Percentiles rank a stretch among this genome's conserved stretches.
phyloP scores from a whole-genome alignment of 371 early-diverging fungal species.

The Chytridium lagenaria region DNA sequence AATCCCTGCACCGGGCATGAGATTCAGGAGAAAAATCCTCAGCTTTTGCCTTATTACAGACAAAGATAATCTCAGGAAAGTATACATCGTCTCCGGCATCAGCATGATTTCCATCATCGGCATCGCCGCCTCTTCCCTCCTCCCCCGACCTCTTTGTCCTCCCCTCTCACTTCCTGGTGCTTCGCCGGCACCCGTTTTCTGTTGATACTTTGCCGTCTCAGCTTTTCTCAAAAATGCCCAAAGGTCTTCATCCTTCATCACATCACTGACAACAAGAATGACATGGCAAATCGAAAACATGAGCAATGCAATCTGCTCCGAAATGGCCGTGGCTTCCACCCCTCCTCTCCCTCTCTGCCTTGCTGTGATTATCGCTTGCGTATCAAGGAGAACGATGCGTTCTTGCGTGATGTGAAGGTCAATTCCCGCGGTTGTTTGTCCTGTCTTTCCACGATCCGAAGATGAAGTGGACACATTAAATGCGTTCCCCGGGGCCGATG shows the following conservation, averaged over 20 bases:
- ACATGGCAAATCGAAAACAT: slow-evolving; percentile 73
- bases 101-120: not conserved
- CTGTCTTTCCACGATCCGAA: not conserved
- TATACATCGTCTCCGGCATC: slow-evolving; percentile 8
- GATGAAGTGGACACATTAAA: slow-evolving; percentile 9
- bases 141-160: too few species aligned
- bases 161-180: slow-evolving; percentile 17
- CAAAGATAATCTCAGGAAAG: slow-evolving; percentile 36
- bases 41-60: slow-evolving; percentile 26
- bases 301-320: slow-evolving; percentile 60
- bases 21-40: slow-evolving; percentile 25
- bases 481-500: slow-evolving; percentile 24
- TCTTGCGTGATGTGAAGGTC: slow-evolving; percentile 77
- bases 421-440: slow-evolving; percentile 55
- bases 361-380: slow-evolving; percentile 61
- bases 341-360: not conserved
- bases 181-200: slow-evolving; percentile 21
- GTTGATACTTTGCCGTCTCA: slow-evolving; percentile 57
- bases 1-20: slow-evolving; percentile 1
- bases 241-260: slow-evolving; percentile 50
- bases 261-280: slow-evolving; percentile 66
- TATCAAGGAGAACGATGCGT: slow-evolving; percentile 71
- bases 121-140: too few species aligned
- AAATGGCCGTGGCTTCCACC: not conserved
- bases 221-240: slow-evolving; percentile 58